phyloP scores from a whole-genome alignment of 2,329 filamentous ascomycete species.

The Gliomastix tumulicola region DNA sequence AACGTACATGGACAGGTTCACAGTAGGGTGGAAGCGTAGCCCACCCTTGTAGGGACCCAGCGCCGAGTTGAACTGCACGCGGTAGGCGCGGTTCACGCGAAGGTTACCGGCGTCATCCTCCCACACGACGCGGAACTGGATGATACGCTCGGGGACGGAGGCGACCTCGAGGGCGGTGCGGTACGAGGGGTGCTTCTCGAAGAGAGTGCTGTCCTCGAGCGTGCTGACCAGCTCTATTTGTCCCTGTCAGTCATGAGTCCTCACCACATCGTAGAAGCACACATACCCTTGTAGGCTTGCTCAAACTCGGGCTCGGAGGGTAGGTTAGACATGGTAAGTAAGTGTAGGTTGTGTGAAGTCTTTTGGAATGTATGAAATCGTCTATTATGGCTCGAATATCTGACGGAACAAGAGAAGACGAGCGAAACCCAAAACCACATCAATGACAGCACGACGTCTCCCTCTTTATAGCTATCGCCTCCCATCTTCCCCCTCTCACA shows the following conservation, averaged over 20 bases:
- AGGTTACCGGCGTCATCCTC: constrained; percentile 86
- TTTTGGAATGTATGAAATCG: not conserved
- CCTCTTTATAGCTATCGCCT: no score
- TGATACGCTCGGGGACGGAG: constrained; percentile 86
- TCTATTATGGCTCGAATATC: no score
- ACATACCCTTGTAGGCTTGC: constrained; percentile 90
- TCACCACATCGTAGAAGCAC: constrained; percentile 1
- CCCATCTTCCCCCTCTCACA: no score
- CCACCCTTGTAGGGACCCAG: constrained; percentile 98
- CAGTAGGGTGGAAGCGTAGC: constrained; percentile 86
- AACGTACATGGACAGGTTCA: constrained; percentile 61
- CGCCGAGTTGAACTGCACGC: constrained; percentile 97
- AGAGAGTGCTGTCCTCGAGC: constrained; percentile 88
- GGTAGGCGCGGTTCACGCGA: constrained; percentile 90
- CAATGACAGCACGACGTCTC: no score
- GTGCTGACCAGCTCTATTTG: constrained; percentile 81
- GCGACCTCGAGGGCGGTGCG: constrained; percentile 81
- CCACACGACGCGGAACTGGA: constrained; percentile 97
- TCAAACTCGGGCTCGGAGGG: constrained; percentile 92
- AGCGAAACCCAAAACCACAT: no score
- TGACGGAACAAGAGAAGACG: no score
- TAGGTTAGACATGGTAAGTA: constrained; percentile 67
- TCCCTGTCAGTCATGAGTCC: constrained; percentile 3
- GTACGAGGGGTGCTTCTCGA: constrained; percentile 92
- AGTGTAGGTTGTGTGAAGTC: not conserved